phyloP scores from a whole-genome alignment of 2,329 filamentous ascomycete genomes.

The Fusarium sp. region DNA sequence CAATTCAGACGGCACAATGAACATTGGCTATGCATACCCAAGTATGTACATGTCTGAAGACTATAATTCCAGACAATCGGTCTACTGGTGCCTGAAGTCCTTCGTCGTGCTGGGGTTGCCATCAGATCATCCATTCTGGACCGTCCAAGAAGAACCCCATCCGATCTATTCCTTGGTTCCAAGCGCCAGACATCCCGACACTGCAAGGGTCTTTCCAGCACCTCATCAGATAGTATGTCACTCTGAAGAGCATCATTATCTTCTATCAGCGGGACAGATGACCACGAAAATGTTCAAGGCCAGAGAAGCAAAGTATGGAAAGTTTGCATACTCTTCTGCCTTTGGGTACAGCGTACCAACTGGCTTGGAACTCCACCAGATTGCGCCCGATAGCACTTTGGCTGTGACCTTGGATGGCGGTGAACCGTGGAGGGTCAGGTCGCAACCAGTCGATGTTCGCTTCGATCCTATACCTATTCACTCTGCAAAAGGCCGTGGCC shows the following conservation, averaged over 20 bases:
- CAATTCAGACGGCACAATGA: conserved; percentile 59
- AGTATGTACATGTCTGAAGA: conserved; percentile 60
- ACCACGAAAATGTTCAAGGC: conserved; percentile 50
- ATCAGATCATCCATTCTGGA: conserved; percentile 56
- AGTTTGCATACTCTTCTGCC: conserved; percentile 59
- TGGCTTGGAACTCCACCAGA: conserved; percentile 46
- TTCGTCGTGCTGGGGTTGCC: conserved; percentile 54
- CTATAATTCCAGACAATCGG: conserved; percentile 66
- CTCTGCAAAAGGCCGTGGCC: background rate
- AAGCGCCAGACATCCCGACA: background rate
- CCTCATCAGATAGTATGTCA: conserved; percentile 58
- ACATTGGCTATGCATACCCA: conserved; percentile 52
- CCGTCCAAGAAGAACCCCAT: conserved; percentile 48
- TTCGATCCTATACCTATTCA: background rate
- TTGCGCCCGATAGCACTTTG: conserved; percentile 46
- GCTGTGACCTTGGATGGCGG: conserved; percentile 43
- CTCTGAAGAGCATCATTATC: conserved; percentile 52
- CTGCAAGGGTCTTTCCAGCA: conserved; percentile 11
- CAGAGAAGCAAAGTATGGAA: conserved; percentile 56
- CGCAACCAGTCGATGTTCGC: conserved; percentile 29
- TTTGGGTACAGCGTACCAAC: conserved; percentile 57
- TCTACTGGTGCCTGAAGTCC: conserved; percentile 64
- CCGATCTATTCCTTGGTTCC: conserved; percentile 1
- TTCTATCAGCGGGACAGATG: conserved; percentile 54
- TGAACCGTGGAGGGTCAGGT: conserved; percentile 45